A percentile compares a stretch with the other conserved stretches of the same genome.
Conservation (phyloP, 208 protist species). For the Strigomonas culicis region DNA sequence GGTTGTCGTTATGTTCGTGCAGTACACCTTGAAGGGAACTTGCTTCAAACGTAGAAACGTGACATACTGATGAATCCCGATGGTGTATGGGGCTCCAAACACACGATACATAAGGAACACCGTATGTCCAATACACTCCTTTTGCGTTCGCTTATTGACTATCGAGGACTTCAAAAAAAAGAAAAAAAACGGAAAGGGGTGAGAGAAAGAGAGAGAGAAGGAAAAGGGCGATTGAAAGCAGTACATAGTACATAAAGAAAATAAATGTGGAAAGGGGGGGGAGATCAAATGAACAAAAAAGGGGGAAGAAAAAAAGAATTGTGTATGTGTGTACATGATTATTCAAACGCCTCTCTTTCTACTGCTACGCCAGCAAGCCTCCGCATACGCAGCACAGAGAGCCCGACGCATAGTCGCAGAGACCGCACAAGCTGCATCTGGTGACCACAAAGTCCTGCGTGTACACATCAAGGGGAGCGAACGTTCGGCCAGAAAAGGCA, state of each 20-base stretch:
- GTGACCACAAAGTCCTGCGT: constrained; percentile 51
- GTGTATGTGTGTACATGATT: not conserved
- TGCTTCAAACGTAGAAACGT: constrained; percentile 81
- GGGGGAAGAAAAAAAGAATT: too few relatives aligned
- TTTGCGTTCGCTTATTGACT: not conserved
- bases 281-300: not conserved
- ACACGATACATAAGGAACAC: constrained; percentile 54
- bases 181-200: not conserved
- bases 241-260: not conserved
- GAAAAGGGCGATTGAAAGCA: not conserved
- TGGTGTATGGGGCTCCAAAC: constrained; percentile 75
- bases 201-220: not conserved
- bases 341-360: not conserved
- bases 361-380: constrained; percentile 41
- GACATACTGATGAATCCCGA: constrained; percentile 73
- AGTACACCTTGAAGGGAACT: constrained; percentile 82
- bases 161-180: not conserved
- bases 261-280: not conserved
- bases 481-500: constrained; percentile 70
- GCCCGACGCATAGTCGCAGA: constrained; percentile 56
- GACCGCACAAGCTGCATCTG: constrained; percentile 48
- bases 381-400: constrained; percentile 74
- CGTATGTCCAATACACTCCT: not conserved
- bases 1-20: constrained; percentile 68
- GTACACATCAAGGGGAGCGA: constrained; percentile 63